Conservation (phyloP, 2,329 filamentous ascomycete species). For the Aspergillus glaucus region DNA sequence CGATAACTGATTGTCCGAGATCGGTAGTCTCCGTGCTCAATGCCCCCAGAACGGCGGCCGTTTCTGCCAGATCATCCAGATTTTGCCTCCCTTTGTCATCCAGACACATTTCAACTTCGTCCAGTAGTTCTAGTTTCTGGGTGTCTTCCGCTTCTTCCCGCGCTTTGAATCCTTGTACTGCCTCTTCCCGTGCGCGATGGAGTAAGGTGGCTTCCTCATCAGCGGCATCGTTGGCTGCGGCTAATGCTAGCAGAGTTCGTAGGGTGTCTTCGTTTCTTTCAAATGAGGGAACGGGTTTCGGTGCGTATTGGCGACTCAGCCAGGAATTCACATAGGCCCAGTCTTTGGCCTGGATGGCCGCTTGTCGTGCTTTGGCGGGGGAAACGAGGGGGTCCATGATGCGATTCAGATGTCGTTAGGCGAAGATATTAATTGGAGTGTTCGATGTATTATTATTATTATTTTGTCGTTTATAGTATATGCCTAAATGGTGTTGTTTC, state of each 20-base stretch:
- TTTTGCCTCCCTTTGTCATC: conserved; percentile 47
- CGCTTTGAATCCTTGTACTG: conserved; percentile 24
- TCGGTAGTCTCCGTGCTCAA: conserved; percentile 44
- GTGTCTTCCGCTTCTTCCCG: conserved; percentile 23
- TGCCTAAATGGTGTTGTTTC: background rate
- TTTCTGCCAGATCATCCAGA: conserved; percentile 53
- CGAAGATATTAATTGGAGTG: no score
- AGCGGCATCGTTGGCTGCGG: conserved; percentile 67
- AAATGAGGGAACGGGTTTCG: conserved; percentile 61
- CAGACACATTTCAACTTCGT: conserved; percentile 51
- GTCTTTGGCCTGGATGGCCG: conserved; percentile 77
- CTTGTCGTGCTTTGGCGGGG: conserved; percentile 62
- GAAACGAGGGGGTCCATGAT: conserved; percentile 47
- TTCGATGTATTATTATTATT: no score
- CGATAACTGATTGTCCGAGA: conserved; percentile 49
- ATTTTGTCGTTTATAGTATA: background rate
- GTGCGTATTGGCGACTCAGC: conserved; percentile 65
- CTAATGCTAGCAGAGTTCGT: conserved; percentile 65
- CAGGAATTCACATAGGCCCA: conserved; percentile 85
- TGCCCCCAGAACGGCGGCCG: conserved; percentile 47
- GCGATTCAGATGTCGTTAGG: background rate
- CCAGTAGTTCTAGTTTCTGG: conserved; percentile 42
- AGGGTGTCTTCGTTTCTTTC: conserved; percentile 84
- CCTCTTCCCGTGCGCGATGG: conserved; percentile 33
- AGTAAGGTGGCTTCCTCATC: conserved; percentile 33